Conservation (phyloP, 164 flowering plant species). For the Magnolia changhungtana region DNA sequence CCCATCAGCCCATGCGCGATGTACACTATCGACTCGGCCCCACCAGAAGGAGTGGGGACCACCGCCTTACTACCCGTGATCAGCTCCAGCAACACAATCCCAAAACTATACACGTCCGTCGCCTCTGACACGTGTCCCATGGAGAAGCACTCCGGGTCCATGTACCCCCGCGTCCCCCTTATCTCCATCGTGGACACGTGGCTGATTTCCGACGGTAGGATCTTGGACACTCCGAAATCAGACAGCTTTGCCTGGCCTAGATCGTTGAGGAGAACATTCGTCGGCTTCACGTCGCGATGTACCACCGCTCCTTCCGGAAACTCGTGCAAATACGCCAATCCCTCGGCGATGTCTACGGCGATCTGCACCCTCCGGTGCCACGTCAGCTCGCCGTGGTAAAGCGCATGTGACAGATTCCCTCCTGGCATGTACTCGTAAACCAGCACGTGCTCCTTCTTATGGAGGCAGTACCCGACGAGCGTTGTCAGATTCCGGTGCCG, state of each 20-base stretch:
- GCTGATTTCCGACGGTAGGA: conserved; percentile 23
- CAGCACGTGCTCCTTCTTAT: conserved; percentile 4
- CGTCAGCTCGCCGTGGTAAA: conserved; percentile 10
- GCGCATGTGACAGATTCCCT: conserved; percentile 12
- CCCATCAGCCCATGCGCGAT: neutral
- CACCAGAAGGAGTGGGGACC: conserved; percentile 12
- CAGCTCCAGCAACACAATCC: conserved; percentile 34
- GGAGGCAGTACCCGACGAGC: conserved; percentile 12
- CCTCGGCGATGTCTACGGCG: conserved; percentile 18
- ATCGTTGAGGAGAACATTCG: conserved; percentile 34
- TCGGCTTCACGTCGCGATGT: conserved; percentile 31
- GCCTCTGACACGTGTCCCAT: conserved; percentile 31
- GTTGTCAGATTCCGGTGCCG: conserved; percentile 19
- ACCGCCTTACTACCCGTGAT: conserved; percentile 29
- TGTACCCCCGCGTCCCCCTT: conserved; percentile 43
- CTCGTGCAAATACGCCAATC: conserved; percentile 12
- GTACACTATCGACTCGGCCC: conserved; percentile 18
- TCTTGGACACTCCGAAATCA: conserved; percentile 45
- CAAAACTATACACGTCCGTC: conserved; percentile 38
- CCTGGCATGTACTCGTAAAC: conserved; percentile 20
- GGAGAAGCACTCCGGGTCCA: conserved; percentile 41
- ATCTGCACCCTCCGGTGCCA: conserved; percentile 12
- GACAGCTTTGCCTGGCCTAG: conserved; percentile 39
- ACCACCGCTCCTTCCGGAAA: conserved; percentile 11
- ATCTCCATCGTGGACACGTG: conserved; percentile 35